A percentile compares a stretch with the other conserved stretches of the same genome.
Evolutionary conservation across 2,329 filamentous ascomycete species (phyloP).

Genomic region (Ramichloridium luteum): DNA sequence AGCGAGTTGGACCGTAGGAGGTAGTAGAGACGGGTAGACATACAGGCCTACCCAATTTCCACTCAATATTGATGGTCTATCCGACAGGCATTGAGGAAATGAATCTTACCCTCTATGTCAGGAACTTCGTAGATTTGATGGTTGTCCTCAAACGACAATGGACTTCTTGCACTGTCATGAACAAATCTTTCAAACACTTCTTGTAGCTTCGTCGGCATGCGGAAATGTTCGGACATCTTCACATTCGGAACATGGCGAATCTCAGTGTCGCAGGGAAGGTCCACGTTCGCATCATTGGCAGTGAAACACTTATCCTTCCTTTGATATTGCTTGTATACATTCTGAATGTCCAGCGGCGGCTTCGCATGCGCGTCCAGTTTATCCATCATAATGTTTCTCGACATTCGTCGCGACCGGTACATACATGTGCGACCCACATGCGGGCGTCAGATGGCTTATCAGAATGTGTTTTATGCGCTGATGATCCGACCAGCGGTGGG

Average conservation of each 20-base stretch:
- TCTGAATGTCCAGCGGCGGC: conserved; percentile 57
- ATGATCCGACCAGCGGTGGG: no score
- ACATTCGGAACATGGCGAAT: conserved; percentile 1
- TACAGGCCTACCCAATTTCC: conserved; percentile 58
- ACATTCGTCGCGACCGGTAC: no score
- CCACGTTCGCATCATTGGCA: conserved; percentile 15
- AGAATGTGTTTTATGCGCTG: no score
- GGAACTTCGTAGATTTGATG: conserved; percentile 45
- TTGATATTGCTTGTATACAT: conserved; percentile 63
- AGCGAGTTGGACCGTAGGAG: conserved; percentile 52
- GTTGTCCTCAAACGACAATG: background rate
- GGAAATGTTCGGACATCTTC: conserved; percentile 1
- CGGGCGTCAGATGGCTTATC: no score
- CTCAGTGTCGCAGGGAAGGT: conserved; percentile 6
- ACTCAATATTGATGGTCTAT: background rate
- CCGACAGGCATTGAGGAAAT: background rate
- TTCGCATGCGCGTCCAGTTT: conserved; percentile 62
- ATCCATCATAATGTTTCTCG: no score
- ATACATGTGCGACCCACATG: no score
- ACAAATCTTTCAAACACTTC: conserved; percentile 13
- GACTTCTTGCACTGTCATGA: background rate
- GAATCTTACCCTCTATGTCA: conserved; percentile 56
- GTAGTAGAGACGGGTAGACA: conserved; percentile 63
- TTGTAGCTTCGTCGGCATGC: conserved; percentile 8
- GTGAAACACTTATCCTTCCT: conserved; percentile 45